A percentile compares a stretch with the other conserved stretches of the same genome.
Conservation (phyloP, 306 rosid genomes). For the Fagus crenata region DNA sequence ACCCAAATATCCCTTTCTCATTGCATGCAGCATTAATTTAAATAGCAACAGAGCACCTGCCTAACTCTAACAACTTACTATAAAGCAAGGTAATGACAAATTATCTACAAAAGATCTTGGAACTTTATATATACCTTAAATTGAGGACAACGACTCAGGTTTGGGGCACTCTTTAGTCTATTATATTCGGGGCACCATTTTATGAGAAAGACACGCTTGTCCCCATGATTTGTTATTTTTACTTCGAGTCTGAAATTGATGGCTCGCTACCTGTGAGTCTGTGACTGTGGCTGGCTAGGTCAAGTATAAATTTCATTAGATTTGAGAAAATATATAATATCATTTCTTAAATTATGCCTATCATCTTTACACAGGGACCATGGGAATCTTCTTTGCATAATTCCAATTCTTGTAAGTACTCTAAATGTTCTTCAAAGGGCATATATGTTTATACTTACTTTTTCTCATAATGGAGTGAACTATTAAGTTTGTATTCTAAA, state of each 20-base stretch:
- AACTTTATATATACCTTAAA: conserved; percentile 28
- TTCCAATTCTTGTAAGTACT: neutral
- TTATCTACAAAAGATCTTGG: conserved; percentile 4
- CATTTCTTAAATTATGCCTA: too few relatives aligned
- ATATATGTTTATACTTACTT: too few relatives aligned
- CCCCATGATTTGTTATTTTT: neutral
- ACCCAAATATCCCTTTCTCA: conserved; percentile 49
- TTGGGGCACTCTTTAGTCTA: neutral
- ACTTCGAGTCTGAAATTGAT: too few relatives aligned
- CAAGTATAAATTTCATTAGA: neutral
- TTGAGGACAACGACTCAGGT: conserved; percentile 29
- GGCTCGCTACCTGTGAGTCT: too few relatives aligned
- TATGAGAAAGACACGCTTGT: neutral
- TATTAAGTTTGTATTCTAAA: too few relatives aligned
- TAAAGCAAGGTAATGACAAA: conserved; percentile 20
- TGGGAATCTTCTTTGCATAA: neutral
- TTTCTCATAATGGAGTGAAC: too few relatives aligned
- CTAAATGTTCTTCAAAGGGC: neutral
- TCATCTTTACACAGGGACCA: neutral
- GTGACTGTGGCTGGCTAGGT: too few relatives aligned
- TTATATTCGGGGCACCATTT: neutral
- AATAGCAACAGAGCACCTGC: conserved; percentile 24
- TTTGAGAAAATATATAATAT: neutral
- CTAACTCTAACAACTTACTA: conserved; percentile 18
- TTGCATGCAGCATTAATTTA: conserved; percentile 30